Base-by-base conservation (phyloP, 805 yeast genomes). In the Cyberlindnera amylophila region DNA sequence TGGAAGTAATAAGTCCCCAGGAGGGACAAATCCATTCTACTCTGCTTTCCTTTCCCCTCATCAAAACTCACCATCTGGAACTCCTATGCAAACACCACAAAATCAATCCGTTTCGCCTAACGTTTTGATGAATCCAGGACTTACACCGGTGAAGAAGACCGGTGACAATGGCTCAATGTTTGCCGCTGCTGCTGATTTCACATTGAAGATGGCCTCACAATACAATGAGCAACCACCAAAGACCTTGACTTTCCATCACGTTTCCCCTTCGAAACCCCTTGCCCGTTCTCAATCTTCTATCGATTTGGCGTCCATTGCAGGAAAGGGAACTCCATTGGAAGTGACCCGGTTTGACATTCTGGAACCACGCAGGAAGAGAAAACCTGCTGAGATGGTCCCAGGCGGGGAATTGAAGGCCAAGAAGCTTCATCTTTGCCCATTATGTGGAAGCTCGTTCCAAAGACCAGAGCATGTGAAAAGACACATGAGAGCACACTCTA, bases 401-500 rank as follows among this genome's bases (percentile, higher is more conserved):
- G 15, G 14, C n/a, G 24, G 9, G 14, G 24, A 18, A 14, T 35
- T 16, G 1, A 41, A 39, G 14, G 11, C 17, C 6, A 79, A 77
- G 54, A 81, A 80, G 59, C 68, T 70, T 38, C 86, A 81, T 59
- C 70, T 70, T 49, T 81, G 88, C 62, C 85, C 85, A 2, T 55
- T 81, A 32, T 81, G 87, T 56, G 77, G 74, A 36, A 70, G 79
- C 31, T 62, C 74, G 38, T 81, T 81, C 66, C 86, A 80, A 57
- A 52, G 73, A 90, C 51, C 88, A 3, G 88, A 81, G 53, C 88
- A 81, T 59, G 88, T 81, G 23, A 81, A 73, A 46, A 84, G 82
- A 54, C 96, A 89, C 62, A 65, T 72, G 59, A 71, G 89, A 51
- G 71, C 89, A 1, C 97, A 89, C 61, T 77, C 88, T 4, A 76